Evolutionary conservation across 192 early-diverging fungal species (phyloP), one percentile per base, ranked within the genome.

Genomic region (Oehlia diaphana): DNA sequence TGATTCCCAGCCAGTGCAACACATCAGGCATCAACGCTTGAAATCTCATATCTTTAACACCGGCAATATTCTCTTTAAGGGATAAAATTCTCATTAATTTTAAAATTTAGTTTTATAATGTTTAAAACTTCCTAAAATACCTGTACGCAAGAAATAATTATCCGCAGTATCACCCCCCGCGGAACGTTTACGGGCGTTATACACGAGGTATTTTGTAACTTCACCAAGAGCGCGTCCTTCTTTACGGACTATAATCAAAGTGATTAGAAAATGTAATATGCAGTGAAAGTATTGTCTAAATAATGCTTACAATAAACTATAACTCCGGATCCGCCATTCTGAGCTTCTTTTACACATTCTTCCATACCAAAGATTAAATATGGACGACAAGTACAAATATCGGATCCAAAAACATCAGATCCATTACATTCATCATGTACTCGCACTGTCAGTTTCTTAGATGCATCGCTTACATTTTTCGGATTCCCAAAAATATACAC

Each of bases 351-450:
- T 53, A 95, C 93, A 53, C 91, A 92, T 76, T 98, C 95, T 74
- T 94, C 93, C 83, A 98, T 98, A 42, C 95, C 95, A 82, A 91
- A 96, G 72, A 94, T 90, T 71, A 96, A 83, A 80, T 93, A 94
- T 3, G 93, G 93, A 61, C 92, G 90, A 84, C 93, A 95, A 23
- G 93, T 95, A 81, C 93, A 94, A 71, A 96, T 96, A 76, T 96
- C 94, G 23, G 90, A 92, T 47, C 94, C 94, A 86, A 95, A 95
- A 10, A 95, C 94, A 65, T 95, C 94, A 0, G 92, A 93, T 23
- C 95, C 96, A 84, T 98, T 98, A 87, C 96, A 98, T 77, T 98
- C 96, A 83, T 98, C 96, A 85, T 98, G 96, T 1, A 98, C 94
- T 23, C 96, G 87, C 72, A 96, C 86, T 2, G 95, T 96, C 44